Conservation (phyloP, 495 filamentous ascomycete species). For the Penicillium mononematosum region DNA sequence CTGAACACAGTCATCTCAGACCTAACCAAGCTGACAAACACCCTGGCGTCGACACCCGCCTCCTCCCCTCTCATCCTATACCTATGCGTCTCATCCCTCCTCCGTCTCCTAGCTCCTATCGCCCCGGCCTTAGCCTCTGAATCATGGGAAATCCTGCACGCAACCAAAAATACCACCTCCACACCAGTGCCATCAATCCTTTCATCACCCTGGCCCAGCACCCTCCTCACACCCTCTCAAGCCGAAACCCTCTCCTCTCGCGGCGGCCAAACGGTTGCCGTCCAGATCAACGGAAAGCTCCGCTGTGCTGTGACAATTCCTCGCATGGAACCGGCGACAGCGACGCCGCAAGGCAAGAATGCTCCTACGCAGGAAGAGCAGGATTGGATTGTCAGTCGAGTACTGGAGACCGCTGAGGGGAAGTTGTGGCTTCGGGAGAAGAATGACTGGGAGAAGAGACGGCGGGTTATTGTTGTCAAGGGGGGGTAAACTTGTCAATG, state of each 20-base stretch:
- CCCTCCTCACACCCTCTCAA: conserved; percentile 38
- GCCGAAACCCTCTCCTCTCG: conserved; percentile 49
- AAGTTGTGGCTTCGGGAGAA: conserved; percentile 46
- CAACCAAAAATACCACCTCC: conserved; percentile 3
- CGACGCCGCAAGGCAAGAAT: conserved; percentile 18
- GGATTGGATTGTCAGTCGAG: conserved; percentile 57
- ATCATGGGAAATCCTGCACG: conserved; percentile 65
- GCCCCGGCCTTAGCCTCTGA: conserved; percentile 77
- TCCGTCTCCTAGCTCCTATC: conserved; percentile 74
- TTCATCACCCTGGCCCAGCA: conserved; percentile 51
- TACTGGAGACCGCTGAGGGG: conserved; percentile 47
- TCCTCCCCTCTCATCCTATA: conserved; percentile 37
- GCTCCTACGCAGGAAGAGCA: conserved; percentile 33
- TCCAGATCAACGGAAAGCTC: conserved; percentile 76
- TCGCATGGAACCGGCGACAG: conserved; percentile 23
- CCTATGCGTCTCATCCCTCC: conserved; percentile 47
- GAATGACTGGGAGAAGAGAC: conserved; percentile 48
- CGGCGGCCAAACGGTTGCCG: conserved; percentile 53
- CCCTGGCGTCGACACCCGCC: conserved; percentile 43
- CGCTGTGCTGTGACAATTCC: conserved; percentile 62
- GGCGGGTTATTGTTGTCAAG: conserved; percentile 47
- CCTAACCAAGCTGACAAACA: conserved; percentile 75
- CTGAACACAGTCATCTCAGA: conserved; percentile 83
- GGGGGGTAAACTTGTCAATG: conserved; percentile 50
- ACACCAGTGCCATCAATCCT: conserved; percentile 43